phyloP scores from a whole-genome alignment of 345 rosid species.

The Gossypium turneri region DNA sequence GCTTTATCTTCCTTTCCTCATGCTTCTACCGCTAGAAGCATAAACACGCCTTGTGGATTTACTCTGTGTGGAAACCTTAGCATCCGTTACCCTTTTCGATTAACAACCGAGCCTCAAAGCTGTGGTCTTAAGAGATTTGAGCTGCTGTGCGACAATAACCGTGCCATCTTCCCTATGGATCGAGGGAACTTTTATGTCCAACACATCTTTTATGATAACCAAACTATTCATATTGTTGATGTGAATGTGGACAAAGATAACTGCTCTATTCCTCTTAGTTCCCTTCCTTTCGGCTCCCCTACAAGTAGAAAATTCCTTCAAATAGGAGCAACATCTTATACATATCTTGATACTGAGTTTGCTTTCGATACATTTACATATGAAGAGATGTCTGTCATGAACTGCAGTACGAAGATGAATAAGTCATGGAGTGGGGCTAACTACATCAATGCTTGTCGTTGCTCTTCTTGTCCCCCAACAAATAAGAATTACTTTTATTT shows the following conservation, averaged over 20 bases:
- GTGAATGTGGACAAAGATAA: background rate
- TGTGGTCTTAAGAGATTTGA: background rate
- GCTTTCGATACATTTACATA: background rate
- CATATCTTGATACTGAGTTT: background rate
- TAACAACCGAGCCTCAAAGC: background rate
- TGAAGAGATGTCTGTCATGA: background rate
- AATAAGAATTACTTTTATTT: background rate
- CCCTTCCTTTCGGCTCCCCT: background rate
- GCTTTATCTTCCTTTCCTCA: background rate
- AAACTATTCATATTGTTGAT: background rate
- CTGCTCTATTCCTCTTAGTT: slow-evolving; percentile 1
- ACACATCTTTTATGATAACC: background rate
- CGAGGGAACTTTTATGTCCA: slow-evolving; percentile 5
- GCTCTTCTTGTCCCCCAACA: background rate
- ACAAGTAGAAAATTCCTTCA: background rate
- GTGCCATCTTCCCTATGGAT: background rate
- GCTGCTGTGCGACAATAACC: slow-evolving; percentile 1
- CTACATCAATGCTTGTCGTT: background rate
- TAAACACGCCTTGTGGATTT: too few species aligned
- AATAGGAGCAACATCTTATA: background rate
- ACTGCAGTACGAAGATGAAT: background rate
- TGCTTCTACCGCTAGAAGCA: background rate
- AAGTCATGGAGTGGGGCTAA: background rate
- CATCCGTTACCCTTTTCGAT: background rate
- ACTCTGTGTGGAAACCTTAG: background rate